These are phyloP conservation scores for Madurella mycetomatis DNA, from an alignment of 2,329 filamentous ascomycete species.

Conservation along the genomic window DNA sequence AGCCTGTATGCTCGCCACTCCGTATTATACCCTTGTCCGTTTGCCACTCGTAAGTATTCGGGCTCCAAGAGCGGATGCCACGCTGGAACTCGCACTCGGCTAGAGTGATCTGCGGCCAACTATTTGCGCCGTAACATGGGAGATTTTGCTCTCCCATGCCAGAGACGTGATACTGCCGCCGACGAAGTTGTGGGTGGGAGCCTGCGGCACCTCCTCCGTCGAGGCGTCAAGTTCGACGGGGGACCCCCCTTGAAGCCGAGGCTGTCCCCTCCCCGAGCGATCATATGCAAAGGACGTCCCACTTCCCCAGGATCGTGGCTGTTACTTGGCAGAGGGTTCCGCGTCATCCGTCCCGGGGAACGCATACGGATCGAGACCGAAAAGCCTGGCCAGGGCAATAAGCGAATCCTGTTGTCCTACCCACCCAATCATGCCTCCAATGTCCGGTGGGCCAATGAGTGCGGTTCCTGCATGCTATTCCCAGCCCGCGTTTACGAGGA, in stretches of 20 bases:
- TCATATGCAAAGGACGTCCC: conserved; percentile 10
- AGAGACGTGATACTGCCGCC: not conserved
- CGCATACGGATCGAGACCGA: not conserved
- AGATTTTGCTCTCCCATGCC: no score
- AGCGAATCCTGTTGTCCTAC: not conserved
- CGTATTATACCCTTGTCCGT: no score
- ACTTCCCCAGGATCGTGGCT: conserved; percentile 9
- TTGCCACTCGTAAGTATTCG: no score
- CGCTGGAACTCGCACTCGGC: no score
- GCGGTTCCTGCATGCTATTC: conserved; percentile 2
- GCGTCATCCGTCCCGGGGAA: not conserved
- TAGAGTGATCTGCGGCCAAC: no score
- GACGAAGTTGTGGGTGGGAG: no score
- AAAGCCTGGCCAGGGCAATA: not conserved
- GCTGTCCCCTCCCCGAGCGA: not conserved
- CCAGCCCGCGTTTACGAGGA: not conserved
- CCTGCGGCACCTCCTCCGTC: no score
- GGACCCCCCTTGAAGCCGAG: conserved; percentile 4
- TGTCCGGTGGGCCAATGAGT: conserved; percentile 3
- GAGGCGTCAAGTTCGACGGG: not conserved
- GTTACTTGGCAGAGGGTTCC: not conserved
- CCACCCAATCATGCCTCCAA: not conserved
- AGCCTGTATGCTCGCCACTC: no score
- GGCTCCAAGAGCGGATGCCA: no score
- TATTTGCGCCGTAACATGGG: no score